Evolutionary conservation across 345 rosid species (phyloP).

Genomic region (Moricandia moricandioides): DNA sequence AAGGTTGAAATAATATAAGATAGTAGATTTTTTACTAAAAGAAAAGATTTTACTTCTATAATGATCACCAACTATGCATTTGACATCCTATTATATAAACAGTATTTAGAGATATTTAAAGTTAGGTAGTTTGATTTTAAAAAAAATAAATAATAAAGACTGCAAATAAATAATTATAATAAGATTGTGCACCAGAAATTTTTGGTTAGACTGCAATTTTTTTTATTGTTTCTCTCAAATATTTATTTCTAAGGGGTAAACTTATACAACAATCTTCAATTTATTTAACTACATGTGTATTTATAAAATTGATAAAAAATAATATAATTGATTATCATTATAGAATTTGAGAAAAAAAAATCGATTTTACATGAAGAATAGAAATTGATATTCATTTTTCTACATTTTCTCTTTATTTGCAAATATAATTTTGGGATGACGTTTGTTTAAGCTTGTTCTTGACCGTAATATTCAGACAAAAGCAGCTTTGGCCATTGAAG

Average conservation of each 20-base stretch:
- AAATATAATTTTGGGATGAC: neutral
- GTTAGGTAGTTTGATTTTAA: neutral
- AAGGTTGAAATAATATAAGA: neutral
- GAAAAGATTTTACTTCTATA: neutral
- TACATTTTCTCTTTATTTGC: neutral
- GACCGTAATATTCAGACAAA: slow-evolving; percentile 88
- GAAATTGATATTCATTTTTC: neutral
- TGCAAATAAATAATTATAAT: neutral
- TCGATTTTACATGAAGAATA: neutral
- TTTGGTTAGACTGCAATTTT: neutral
- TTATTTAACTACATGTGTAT: neutral
- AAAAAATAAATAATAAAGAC: neutral
- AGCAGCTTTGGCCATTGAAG: slow-evolving; percentile 69
- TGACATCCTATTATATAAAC: neutral
- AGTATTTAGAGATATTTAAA: neutral
- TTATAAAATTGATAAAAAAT: neutral
- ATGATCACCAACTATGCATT: neutral
- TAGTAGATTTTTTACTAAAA: neutral
- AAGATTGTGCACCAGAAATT: neutral
- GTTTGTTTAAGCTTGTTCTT: slow-evolving; percentile 39
- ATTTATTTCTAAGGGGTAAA: neutral
- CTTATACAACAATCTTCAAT: neutral
- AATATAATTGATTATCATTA: neutral
- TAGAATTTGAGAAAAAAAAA: neutral
- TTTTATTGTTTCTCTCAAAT: neutral